These are phyloP conservation scores for Phytophthora hybrid DNA, from an alignment of 352 stramenopile species.

Conservation along the genomic window DNA sequence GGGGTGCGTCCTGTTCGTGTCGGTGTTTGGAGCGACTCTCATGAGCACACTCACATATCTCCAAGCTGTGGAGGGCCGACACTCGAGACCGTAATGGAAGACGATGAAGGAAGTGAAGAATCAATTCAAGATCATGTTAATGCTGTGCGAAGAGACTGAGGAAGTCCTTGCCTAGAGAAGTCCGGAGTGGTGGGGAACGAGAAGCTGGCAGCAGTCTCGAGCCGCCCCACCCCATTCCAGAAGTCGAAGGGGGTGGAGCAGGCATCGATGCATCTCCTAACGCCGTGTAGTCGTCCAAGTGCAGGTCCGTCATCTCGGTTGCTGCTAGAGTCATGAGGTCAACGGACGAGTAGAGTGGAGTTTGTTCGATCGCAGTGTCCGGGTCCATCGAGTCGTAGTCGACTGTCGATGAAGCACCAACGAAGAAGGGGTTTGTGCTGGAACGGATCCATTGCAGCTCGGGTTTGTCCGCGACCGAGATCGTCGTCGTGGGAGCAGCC, in stretches of 20 bases:
- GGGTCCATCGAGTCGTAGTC: constrained; percentile 71
- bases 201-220: constrained; percentile 26
- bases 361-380: constrained; percentile 74
- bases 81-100: constrained; percentile 7
- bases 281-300: constrained; percentile 71
- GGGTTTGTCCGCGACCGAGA: constrained; percentile 22
- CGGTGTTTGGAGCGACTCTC: constrained; percentile 74
- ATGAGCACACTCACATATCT: constrained; percentile 85
- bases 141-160: constrained; percentile 84
- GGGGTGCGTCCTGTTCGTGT: constrained; percentile 68
- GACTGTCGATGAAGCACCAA: constrained; percentile 17
- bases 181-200: constrained; percentile 56
- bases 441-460: constrained; percentile 65
- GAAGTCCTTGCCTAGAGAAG: constrained; percentile 80
- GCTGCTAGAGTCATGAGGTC: constrained; percentile 63
- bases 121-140: constrained; percentile 33
- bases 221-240: constrained; percentile 6
- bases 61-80: constrained; percentile 28
- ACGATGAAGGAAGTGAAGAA: constrained; percentile 3
- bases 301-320: constrained; percentile 68
- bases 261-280: constrained; percentile 26
- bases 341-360: constrained; percentile 60
- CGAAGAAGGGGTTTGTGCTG: constrained; percentile 65
- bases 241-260: constrained; percentile 14
- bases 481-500: constrained; percentile 5